These are phyloP conservation scores for Diaporthe caulivora DNA, from an alignment of 2,329 filamentous ascomycete species.

Conservation along the genomic window DNA sequence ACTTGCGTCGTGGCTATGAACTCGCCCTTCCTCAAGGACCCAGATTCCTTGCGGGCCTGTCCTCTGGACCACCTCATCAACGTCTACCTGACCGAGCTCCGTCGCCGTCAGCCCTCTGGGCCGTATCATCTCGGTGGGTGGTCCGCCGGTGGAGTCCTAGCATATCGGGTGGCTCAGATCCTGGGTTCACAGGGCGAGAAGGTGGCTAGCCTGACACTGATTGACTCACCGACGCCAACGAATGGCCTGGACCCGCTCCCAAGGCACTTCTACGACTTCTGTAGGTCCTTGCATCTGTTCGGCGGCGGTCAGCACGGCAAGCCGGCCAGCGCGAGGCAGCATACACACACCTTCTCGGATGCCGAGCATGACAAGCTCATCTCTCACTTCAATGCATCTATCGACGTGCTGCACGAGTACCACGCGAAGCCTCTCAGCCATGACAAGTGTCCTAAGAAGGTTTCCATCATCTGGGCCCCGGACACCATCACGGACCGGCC, in stretches of 20 bases:
- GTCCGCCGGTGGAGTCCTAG: conserved; percentile 79
- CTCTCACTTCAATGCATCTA: conserved; percentile 24
- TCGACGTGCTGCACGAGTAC: conserved; percentile 27
- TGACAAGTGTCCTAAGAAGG: not conserved
- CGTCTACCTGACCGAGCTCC: conserved; percentile 77
- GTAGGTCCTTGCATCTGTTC: conserved; percentile 26
- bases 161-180: conserved; percentile 48
- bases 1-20: conserved; percentile 70
- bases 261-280: conserved; percentile 27
- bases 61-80: conserved; percentile 73
- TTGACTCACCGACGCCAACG: conserved; percentile 2
- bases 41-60: conserved; percentile 70
- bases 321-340: conserved; percentile 9
- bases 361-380: conserved; percentile 26
- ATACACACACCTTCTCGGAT: conserved; percentile 12
- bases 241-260: conserved; percentile 16
- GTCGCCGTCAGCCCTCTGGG: conserved; percentile 75
- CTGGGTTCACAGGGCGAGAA: not conserved
- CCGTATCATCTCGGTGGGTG: conserved; percentile 79
- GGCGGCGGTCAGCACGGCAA: conserved; percentile 24
- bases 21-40: conserved; percentile 78
- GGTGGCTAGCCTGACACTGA: not conserved
- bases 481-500: conserved; percentile 27
- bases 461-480: conserved; percentile 30
- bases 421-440: not conserved